Base-by-base conservation (phyloP, 306 rosid genomes). In the Coriaria nepalensis region DNA sequence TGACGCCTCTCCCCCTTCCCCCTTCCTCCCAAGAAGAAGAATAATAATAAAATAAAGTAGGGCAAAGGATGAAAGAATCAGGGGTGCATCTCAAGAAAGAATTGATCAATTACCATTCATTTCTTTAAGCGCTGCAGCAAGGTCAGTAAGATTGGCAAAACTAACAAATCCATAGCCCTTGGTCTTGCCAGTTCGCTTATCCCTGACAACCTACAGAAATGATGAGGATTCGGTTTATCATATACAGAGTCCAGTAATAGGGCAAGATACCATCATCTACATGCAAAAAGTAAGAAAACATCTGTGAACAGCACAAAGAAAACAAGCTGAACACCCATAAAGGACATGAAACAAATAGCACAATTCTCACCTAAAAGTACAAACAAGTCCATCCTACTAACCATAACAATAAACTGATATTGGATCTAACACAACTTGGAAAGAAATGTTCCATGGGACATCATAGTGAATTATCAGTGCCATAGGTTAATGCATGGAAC, bases 91-190 rank as follows among this genome's bases (percentile, higher is more conserved):
- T 5, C 15, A 2, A 32, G 9, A 35, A 9, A 49, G 36, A 34
- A 47, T 33, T 57, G 56, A 52, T 73, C 51, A 13, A 78, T 58
- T 42, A 92, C 94, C 96, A 45, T 85, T 85, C 94, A 85, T 85
- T 77, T 92, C 98, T 71, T 92, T 92, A 44, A 85, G 86, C 38
- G 96, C 93, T 45, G 70, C 94, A 53, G 98, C 98, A 43, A 90
- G 83, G 62, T 75, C 79, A 36, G 86, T 35, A 15, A 93, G 87
- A 65, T 59, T 86, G 59, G 95, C 77, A 71, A 90, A 90, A 72
- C 98, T 90, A 40, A 90, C 87, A 75, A 90, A 90, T 51, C 98
- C 98, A 63, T 81, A 90, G 45, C 98, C 98, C 73, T 85, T 90
- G 52, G 98, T 90, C 68, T 90, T 90, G 38, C 95, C 96, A 14